phyloP scores from a whole-genome alignment of 2,329 filamentous ascomycete genomes.

The Paecilomyces variotii region DNA sequence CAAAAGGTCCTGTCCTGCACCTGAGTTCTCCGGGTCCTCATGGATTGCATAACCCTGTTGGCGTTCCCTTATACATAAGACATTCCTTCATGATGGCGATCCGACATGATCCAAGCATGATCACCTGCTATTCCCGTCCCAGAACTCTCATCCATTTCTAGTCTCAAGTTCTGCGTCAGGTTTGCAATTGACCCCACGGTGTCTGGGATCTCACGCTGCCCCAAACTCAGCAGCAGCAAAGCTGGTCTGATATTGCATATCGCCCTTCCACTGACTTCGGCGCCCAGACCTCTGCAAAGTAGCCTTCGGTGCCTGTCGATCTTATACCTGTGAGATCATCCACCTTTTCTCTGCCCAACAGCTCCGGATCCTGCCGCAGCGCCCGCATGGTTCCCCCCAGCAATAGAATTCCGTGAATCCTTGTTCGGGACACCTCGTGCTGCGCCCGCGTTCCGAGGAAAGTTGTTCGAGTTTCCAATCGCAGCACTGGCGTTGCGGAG shows the following conservation, averaged over 20 bases:
- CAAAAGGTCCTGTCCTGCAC: neutral
- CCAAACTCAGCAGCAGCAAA: neutral
- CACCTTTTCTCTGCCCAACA: slow-evolving; percentile 23
- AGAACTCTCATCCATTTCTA: neutral
- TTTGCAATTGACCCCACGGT: neutral
- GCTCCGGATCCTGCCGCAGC: slow-evolving; percentile 15
- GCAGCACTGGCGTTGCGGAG: slow-evolving; percentile 34
- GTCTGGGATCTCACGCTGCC: neutral
- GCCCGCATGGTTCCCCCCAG: slow-evolving; percentile 12
- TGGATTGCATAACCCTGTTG: neutral
- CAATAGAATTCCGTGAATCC: slow-evolving; percentile 6
- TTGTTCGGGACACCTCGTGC: slow-evolving; percentile 5
- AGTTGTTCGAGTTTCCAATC: slow-evolving; percentile 25
- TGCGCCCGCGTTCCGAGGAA: slow-evolving; percentile 4
- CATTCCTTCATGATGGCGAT: neutral
- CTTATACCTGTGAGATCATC: slow-evolving; percentile 9
- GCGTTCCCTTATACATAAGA: neutral
- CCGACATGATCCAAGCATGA: neutral
- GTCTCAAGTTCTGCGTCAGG: neutral
- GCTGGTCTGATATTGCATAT: neutral
- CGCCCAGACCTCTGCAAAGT: too few relatives aligned
- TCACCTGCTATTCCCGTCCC: neutral
- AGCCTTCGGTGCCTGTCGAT: too few relatives aligned
- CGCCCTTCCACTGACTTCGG: neutral
- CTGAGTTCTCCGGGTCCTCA: neutral